These are phyloP conservation scores for Geotrichum ghanense DNA, from an alignment of 805 yeast species.

Conservation along the genomic window DNA sequence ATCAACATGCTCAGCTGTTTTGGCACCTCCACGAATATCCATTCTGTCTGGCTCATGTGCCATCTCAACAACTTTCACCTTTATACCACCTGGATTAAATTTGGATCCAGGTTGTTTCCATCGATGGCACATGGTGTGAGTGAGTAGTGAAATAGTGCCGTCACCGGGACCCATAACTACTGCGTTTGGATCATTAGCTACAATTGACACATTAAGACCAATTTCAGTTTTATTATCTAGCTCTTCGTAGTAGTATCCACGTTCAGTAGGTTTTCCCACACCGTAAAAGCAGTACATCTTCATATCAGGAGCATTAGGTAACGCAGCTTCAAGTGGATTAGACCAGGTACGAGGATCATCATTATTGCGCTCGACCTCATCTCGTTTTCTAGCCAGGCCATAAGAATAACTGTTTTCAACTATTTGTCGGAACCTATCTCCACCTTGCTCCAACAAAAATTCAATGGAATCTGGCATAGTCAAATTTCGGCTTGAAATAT, in stretches of 20 bases:
- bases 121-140: conserved; percentile 85
- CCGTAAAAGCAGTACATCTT: conserved; percentile 86
- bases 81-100: conserved; percentile 64
- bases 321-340: conserved; percentile 86
- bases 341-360: conserved; percentile 74
- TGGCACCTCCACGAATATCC: conserved; percentile 94
- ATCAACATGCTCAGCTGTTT: conserved; percentile 96
- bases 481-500: conserved; percentile 37
- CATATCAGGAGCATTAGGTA: conserved; percentile 91
- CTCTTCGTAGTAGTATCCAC: conserved; percentile 79
- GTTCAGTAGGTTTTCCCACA: conserved; percentile 92
- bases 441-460: conserved; percentile 49
- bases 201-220: conserved; percentile 61
- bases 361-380: conserved; percentile 55
- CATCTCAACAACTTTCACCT: conserved; percentile 79
- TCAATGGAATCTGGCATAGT: conserved; percentile 63
- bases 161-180: conserved; percentile 88
- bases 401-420: conserved; percentile 62
- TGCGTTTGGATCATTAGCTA: conserved; percentile 48
- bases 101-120: conserved; percentile 60
- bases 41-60: conserved; percentile 86
- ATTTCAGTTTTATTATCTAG: conserved; percentile 41
- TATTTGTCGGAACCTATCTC: conserved; percentile 63
- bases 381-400: conserved; percentile 54
- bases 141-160: conserved; percentile 81